A percentile compares a stretch with the other conserved stretches of the same genome.
These are phyloP conservation scores for Jatropha curcas DNA, from an alignment of 345 rosid species.

Conservation along the genomic window DNA sequence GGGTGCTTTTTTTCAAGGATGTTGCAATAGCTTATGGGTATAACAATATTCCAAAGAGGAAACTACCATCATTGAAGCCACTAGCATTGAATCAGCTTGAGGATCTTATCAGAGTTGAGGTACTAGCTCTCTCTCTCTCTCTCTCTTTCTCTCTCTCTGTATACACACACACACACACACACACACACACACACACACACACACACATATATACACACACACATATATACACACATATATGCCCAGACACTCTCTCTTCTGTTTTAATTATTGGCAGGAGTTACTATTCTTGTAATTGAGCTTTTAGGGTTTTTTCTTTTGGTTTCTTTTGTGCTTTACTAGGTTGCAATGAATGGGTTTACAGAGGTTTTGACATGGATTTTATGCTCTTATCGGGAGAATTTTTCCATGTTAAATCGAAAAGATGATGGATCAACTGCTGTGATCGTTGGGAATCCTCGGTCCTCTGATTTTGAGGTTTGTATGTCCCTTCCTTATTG, in stretches of 20 bases:
- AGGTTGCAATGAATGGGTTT: conserved; percentile 82
- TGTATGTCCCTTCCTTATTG: neutral
- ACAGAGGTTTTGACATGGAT: conserved; percentile 82
- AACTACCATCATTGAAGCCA: conserved; percentile 61
- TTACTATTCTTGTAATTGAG: conserved; percentile 2
- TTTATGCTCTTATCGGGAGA: conserved; percentile 71
- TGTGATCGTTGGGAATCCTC: conserved; percentile 74
- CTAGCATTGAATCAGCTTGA: conserved; percentile 69
- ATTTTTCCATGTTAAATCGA: conserved; percentile 64
- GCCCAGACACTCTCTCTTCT: neutral
- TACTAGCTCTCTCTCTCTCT: conserved; percentile 16
- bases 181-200: too few relatives aligned
- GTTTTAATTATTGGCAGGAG: neutral
- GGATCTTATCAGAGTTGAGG: conserved; percentile 84
- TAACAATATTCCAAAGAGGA: conserved; percentile 75
- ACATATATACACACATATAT: too few relatives aligned
- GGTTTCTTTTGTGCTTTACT: neutral
- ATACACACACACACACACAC: too few relatives aligned
- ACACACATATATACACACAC: too few relatives aligned
- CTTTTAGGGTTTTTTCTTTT: neutral
- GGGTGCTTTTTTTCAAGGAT: conserved; percentile 49
- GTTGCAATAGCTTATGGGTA: conserved; percentile 95
- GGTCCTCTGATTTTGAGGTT: conserved; percentile 96
- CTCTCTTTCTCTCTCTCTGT: neutral
- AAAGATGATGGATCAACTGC: conserved; percentile 56